Percentiles rank a stretch among this genome's conserved stretches.
Conservation (phyloP, 768 basidiomycete genomes). For the Boletus reticuloceps region DNA sequence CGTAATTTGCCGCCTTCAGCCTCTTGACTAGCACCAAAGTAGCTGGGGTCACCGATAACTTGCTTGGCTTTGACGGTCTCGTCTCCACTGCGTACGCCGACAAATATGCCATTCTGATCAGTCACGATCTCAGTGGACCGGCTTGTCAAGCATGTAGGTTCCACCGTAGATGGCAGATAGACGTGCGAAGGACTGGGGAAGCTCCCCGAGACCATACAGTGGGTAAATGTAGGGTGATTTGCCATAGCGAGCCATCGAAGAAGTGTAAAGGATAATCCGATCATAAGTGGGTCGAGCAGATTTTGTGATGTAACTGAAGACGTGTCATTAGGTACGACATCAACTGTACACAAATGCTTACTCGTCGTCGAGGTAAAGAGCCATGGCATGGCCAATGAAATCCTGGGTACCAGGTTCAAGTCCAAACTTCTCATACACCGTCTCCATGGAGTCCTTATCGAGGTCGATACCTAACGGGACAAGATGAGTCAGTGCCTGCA, state of each 20-base stretch:
- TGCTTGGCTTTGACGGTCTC: constrained; percentile 97
- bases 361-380: constrained; percentile 96
- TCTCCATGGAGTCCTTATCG: constrained; percentile 89
- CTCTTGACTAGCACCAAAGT: constrained; percentile 79
- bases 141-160: constrained; percentile 99
- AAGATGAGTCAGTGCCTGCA: constrained; percentile 1
- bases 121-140: constrained; percentile 88
- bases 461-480: constrained; percentile 68
- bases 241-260: constrained; percentile 98
- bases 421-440: constrained; percentile 95
- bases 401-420: constrained; percentile 97
- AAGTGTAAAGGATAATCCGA: constrained; percentile 95
- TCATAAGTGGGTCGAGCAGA: constrained; percentile 88
- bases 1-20: constrained; percentile 73
- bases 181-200: constrained; percentile 97
- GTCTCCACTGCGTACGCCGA: constrained; percentile 83
- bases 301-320: constrained; percentile 82
- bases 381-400: constrained; percentile 99
- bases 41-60: constrained; percentile 97
- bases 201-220: constrained; percentile 96
- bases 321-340: constrained; percentile 9
- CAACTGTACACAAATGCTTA: constrained; percentile 39
- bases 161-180: constrained; percentile 98
- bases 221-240: constrained; percentile 99
- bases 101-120: constrained; percentile 81